Base-by-base conservation (phyloP, 495 filamentous ascomycete species). In the Aspergillus baeticus region DNA sequence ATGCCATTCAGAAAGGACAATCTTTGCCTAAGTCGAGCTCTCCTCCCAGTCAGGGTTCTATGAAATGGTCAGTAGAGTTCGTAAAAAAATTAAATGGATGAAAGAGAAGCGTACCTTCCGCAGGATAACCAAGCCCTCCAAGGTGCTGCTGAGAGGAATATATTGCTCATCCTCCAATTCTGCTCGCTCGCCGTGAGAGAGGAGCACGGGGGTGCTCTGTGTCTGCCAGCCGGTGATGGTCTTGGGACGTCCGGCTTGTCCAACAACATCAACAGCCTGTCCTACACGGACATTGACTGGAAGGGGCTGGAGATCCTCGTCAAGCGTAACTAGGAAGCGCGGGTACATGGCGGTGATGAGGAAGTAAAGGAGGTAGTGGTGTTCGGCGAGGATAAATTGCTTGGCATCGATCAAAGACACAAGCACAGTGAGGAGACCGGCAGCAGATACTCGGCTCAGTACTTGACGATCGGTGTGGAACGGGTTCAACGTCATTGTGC, bases 171-270 rank as follows among this genome's bases (percentile, higher is more conserved):
- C 95, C 71, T 99, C 94, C 46, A 99, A 72, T 77, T 99, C 94
- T 38, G 94, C 94, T 63, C 94, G 79, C 79, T 99, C 94, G 13
- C 94, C 95, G 70, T 96, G 85, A 8, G 90, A 85, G 66, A 99
- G 77, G 52, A 99, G 77, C 47, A 99, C 94, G 3, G 94, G 94
- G 17, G 94, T 98, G 75, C 90, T 97, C 76, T 99, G 94, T 57
- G 94, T 99, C 76, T 99, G 94, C 94, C 94, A 99, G 36, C 94
- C 94, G 14, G 94, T 99, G 61, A 99, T 99, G 3, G 95, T 97
- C 86, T 97, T 99, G 45, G 94, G 94, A 59, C 92, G 81, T 55
- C 94, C 94, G 1, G 95, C 94, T 72, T 98, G 94, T 42, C 94
- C 94, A 36, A 99, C 94, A 46, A 98, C 92, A 72, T 99, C 94